Evolutionary conservation across 2,329 filamentous ascomycete genomes (phyloP), one percentile per base, ranked within the genome.

Genomic region (Aspergillus sp.): DNA sequence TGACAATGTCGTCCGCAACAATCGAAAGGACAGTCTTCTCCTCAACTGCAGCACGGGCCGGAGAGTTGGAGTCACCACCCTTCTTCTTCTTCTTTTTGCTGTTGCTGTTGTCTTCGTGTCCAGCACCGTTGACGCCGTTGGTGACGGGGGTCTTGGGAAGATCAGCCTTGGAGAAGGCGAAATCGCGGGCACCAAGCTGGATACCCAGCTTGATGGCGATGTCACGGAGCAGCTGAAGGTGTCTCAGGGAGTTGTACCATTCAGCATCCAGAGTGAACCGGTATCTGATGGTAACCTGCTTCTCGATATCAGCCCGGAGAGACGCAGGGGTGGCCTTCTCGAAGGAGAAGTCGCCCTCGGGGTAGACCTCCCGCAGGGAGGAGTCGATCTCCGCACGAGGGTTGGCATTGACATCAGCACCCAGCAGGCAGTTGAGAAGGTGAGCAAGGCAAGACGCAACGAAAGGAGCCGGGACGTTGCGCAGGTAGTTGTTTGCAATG

Each of bases 401-500:
- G 62, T 87, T 85, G n/a, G 83, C 65, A 71, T 96, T 96, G 51
- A 93, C 75, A 40, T 82, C 83, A 45, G 80, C 79, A 13, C 94
- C 94, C 32, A 99, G 79, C 38, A 99, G 79, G 73, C 94, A 99
- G 79, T 99, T 99, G 61, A 99, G 81, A 47, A 99, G 79, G 69
- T 99, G 94, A 5, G 92, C 81, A 55, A 93, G 77, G 69, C 89
- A 93, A 54, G 89, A 79, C 45, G 89, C 82, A n/a, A 88, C 86
- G 57, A 97, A 87, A 13, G 89, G 85, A 58, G 88, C 81, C 19
- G 94, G 90, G 17, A 97, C 75, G 57, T 88, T 84, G 58, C 88
- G 87, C 56, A 99, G 79, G 70, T 95, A 89, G 62, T 82, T 82
- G 70, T 90, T 87, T 52, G 88, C 83, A 58, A 94, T 80, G 73